Evolutionary conservation across 1,139 yeast species (phyloP), one percentile per base, ranked within the genome.

Genomic region (Debaryomyces nepalensis): DNA sequence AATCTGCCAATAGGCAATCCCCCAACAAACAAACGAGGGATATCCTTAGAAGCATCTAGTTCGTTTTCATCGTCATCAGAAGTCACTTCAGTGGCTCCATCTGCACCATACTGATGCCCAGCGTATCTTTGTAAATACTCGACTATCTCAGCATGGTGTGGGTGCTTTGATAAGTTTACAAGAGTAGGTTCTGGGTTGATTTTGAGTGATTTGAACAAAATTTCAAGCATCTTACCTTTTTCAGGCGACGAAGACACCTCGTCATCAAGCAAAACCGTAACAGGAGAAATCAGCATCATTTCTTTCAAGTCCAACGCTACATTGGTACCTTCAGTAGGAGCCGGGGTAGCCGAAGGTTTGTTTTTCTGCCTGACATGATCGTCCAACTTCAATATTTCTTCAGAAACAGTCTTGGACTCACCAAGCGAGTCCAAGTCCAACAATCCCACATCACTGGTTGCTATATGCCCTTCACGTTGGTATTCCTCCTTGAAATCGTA

Each of bases 191-290:
- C 69, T 0, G 73, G 73, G n/a, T 54, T 58, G 21, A 67, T 62
- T 42, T 53, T 53, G 12, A 65, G 45, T 19, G 50, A 52, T 16
- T 42, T 38, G 12, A 52, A 44, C 21, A 66, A 48, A 8, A 59
- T 57, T 20, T 57, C 55, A 37, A 50, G 52, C 16, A 62, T 55
- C 39, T 49, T 41, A 6, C 6, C 16, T 19, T 52, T 54, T 45
- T 55, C 47, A 9, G 45, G 36, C 9, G 34, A 15, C 87, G 68
- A 85, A 90, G 10, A 10, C 15, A 12, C 12, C 2, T 22, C 29
- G 16, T 36, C 43, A n/a, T 30, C 40, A 16, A 41, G 23, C 24
- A 41, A 30, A 10, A 36, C 19, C 15, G 33, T 41, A 19, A 36
- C 33, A 9, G 44, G 37, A 4, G 41, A 19, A 23, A 26, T 34